A percentile compares a stretch with the other conserved stretches of the same genome.
phyloP scores from a whole-genome alignment of 148 eudicot genomes.

The Nepenthes gracilis region DNA sequence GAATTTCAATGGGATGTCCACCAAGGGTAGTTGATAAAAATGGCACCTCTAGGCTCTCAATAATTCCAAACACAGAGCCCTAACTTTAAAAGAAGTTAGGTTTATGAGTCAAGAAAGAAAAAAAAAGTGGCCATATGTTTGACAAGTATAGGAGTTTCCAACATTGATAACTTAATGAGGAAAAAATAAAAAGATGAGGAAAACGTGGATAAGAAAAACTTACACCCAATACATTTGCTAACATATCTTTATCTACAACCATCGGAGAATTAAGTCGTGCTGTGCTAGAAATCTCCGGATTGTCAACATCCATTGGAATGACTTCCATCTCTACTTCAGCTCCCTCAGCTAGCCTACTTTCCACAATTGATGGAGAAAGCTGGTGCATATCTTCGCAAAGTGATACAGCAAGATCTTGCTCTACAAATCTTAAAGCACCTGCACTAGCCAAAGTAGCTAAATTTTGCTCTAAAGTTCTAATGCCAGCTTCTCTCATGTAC shows the following conservation, averaged over 20 bases:
- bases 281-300: slow-evolving; percentile 67
- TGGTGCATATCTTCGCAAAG: slow-evolving; percentile 76
- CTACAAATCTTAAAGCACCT: slow-evolving; percentile 93
- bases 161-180: neutral
- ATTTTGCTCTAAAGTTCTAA: slow-evolving; percentile 78
- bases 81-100: neutral
- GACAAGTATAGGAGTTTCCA: neutral
- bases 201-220: slow-evolving; percentile 14
- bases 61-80: neutral
- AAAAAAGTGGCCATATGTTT: no score
- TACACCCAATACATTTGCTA: slow-evolving; percentile 92
- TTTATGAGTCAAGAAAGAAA: no score
- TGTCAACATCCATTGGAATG: slow-evolving; percentile 72
- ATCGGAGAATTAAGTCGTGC: slow-evolving; percentile 59
- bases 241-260: slow-evolving; percentile 78
- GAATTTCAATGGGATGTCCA: neutral
- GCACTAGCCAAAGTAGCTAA: slow-evolving; percentile 97
- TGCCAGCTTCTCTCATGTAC: slow-evolving; percentile 99
- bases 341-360: slow-evolving; percentile 72
- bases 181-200: neutral
- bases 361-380: slow-evolving; percentile 71
- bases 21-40: neutral
- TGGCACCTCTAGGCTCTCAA: no score
- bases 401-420: slow-evolving; percentile 58
- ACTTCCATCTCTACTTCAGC: slow-evolving; percentile 98